A percentile compares a stretch with the other conserved stretches of the same genome.
These are phyloP conservation scores for Saccharum officinarum DNA, from an alignment of 176 grass and related monocot genomes.

Conservation along the genomic window DNA sequence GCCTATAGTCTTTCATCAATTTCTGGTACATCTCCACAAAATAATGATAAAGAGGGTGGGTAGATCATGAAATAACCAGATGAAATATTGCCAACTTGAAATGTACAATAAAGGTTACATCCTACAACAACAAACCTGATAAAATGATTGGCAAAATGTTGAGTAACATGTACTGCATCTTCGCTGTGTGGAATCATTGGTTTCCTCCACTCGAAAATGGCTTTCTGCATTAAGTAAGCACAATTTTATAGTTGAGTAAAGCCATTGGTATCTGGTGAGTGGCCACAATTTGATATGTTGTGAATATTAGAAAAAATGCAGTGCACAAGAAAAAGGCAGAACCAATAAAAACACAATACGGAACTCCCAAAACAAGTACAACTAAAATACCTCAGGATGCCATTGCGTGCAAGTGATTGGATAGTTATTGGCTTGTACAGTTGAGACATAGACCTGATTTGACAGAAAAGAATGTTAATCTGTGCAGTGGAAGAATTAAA, in stretches of 20 bases:
- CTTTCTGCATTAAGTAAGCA: constrained; percentile 67
- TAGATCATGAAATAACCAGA: background rate
- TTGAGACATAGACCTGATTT: constrained; percentile 83
- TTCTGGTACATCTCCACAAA: background rate
- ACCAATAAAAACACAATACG: background rate
- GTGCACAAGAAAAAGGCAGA: background rate
- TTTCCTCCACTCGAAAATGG: constrained; percentile 78
- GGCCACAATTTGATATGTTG: background rate
- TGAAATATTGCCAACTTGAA: constrained; percentile 1
- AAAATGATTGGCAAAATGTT: constrained; percentile 87
- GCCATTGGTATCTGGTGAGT: background rate
- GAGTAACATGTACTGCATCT: constrained; percentile 73
- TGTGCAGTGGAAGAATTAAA: constrained; percentile 9
- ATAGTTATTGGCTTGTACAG: constrained; percentile 82
- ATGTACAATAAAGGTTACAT: background rate
- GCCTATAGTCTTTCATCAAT: background rate
- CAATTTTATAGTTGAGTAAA: background rate
- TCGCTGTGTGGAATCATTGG: constrained; percentile 84
- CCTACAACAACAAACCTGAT: constrained; percentile 56
- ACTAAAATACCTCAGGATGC: constrained; percentile 84
- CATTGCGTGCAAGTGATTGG: constrained; percentile 89
- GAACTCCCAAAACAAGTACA: background rate
- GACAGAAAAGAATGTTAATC: constrained; percentile 18
- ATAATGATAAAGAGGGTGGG: background rate
- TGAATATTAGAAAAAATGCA: background rate